Conservation (phyloP, 1,284 basidiomycete species). For the Tilletia caries region DNA sequence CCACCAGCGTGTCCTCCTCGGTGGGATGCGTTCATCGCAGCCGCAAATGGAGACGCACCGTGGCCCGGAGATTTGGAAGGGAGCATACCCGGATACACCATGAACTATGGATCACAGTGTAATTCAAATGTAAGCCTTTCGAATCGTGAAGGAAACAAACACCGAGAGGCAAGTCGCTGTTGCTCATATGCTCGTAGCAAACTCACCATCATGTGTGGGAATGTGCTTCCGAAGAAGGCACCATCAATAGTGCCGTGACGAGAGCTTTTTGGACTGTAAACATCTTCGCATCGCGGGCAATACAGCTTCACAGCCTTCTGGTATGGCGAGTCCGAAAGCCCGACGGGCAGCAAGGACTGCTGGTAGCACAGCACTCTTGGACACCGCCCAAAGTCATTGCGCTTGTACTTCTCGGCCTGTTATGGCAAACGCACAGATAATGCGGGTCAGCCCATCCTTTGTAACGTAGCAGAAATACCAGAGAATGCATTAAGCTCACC, state of each 20-base stretch:
- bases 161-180: not conserved
- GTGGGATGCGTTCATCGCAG: conserved; percentile 25
- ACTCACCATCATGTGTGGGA: conserved; percentile 51
- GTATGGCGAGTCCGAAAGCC: conserved; percentile 48
- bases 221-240: conserved; percentile 52
- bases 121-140: conserved; percentile 34
- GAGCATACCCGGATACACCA: conserved; percentile 68
- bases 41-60: conserved; percentile 37
- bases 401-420: conserved; percentile 51
- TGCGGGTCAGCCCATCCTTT: not conserved
- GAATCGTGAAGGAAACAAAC: conserved; percentile 62
- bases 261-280: conserved; percentile 51
- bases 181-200: not conserved
- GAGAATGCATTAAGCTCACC: conserved; percentile 23
- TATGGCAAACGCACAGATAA: not conserved
- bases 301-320: conserved; percentile 52
- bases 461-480: not conserved
- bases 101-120: conserved; percentile 59
- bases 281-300: conserved; percentile 51
- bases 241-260: conserved; percentile 53
- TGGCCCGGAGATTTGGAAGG: conserved; percentile 53
- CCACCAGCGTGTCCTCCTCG: conserved; percentile 28
- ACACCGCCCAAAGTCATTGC: conserved; percentile 51
- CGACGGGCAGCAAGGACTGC: conserved; percentile 48
- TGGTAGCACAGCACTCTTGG: conserved; percentile 51